Conservation (phyloP, 768 basidiomycete genomes). For the Boletus vermiculosoides region DNA sequence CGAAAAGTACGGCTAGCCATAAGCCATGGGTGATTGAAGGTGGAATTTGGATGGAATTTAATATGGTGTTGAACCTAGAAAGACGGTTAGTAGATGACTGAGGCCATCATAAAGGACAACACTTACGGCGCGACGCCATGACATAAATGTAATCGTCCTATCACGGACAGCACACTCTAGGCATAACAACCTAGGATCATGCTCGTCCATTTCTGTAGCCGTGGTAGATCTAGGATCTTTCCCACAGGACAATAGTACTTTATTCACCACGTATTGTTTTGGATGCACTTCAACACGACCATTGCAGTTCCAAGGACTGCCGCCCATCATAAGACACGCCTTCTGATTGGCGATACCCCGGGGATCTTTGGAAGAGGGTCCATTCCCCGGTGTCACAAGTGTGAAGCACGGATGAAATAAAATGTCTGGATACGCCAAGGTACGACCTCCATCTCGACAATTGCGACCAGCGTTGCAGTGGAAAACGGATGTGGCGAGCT, state of each 20-base stretch:
- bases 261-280: conserved; percentile 11
- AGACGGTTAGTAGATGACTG: neutral
- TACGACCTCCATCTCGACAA: conserved; percentile 14
- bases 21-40: conserved; percentile 8
- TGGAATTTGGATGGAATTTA: conserved; percentile 14
- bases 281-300: conserved; percentile 24
- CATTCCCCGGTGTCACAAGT: conserved; percentile 1
- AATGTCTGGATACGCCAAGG: conserved; percentile 26
- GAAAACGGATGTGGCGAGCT: conserved; percentile 31
- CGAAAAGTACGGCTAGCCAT: neutral
- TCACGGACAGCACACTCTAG: conserved; percentile 14
- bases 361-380: conserved; percentile 20
- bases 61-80: conserved; percentile 22
- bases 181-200: conserved; percentile 20
- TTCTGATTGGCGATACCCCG: conserved; percentile 20
- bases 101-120: neutral
- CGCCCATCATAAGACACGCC: conserved; percentile 25
- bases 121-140: conserved; percentile 28
- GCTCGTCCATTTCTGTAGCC: conserved; percentile 27
- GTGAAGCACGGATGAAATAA: conserved; percentile 31
- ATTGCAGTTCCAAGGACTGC: conserved; percentile 21
- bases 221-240: conserved; percentile 25
- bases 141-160: conserved; percentile 11
- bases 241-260: conserved; percentile 19
- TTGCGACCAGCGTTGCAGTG: conserved; percentile 15